phyloP scores from a whole-genome alignment of 768 basidiomycete genomes.

The Dacryopinax primogenitus region DNA sequence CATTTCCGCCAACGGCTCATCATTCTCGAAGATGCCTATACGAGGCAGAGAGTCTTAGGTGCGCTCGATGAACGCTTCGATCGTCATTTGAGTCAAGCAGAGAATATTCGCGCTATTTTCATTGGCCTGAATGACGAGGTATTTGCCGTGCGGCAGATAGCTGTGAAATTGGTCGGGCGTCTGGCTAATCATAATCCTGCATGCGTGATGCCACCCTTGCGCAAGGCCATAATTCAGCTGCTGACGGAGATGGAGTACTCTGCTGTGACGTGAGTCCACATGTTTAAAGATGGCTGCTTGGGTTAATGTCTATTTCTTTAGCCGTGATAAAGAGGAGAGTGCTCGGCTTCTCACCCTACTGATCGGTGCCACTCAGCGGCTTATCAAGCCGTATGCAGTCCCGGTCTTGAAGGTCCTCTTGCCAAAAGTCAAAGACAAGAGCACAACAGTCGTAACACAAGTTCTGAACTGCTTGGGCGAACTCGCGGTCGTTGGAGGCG shows the following conservation, averaged over 20 bases:
- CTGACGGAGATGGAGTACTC: conserved; percentile 95
- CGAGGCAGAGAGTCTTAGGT: conserved; percentile 73
- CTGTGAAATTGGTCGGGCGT: conserved; percentile 81
- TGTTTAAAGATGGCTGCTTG: background rate
- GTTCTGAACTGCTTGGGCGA: conserved; percentile 92
- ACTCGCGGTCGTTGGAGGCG: conserved; percentile 82
- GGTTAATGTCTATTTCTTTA: conserved; percentile 23
- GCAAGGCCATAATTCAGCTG: conserved; percentile 90
- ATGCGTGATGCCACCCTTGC: conserved; percentile 93
- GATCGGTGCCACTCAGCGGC: conserved; percentile 78
- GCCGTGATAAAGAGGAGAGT: conserved; percentile 76
- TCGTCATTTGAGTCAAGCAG: conserved; percentile 91
- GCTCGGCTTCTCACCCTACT: conserved; percentile 79
- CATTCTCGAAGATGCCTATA: conserved; percentile 46
- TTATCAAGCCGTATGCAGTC: conserved; percentile 90
- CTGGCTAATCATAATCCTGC: conserved; percentile 93
- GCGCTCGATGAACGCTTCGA: conserved; percentile 89
- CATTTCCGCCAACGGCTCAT: conserved; percentile 13
- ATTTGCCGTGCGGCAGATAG: conserved; percentile 85
- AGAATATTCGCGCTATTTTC: conserved; percentile 94
- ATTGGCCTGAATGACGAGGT: conserved; percentile 95
- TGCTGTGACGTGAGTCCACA: conserved; percentile 56
- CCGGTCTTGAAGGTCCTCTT: conserved; percentile 89
- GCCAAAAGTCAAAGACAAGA: conserved; percentile 73
- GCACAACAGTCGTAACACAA: conserved; percentile 79